These are phyloP conservation scores for Lathyrus sativus DNA, from an alignment of 306 rosid genomes.

Conservation along the genomic window DNA sequence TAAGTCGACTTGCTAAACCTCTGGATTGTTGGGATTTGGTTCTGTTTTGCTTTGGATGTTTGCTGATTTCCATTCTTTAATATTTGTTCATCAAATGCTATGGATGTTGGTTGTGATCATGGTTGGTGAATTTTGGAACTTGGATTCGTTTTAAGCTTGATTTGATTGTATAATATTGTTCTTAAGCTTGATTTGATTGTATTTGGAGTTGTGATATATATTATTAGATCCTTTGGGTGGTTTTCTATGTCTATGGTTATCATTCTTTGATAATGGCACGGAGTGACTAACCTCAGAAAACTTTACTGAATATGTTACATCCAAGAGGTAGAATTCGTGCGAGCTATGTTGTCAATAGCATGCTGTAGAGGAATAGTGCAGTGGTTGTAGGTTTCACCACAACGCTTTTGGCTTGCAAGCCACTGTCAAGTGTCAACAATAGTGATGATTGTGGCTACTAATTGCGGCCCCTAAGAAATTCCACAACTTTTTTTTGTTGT, in stretches of 20 bases:
- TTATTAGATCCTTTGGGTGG: background rate
- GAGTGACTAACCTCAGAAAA: background rate
- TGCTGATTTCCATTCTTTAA: background rate
- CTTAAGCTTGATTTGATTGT: slow-evolving; percentile 5
- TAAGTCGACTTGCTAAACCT: slow-evolving; percentile 43
- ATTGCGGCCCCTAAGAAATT: too few species aligned
- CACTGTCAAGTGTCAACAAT: too few species aligned
- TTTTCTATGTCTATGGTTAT: background rate
- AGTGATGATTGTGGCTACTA: too few species aligned
- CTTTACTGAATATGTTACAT: background rate
- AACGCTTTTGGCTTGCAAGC: too few species aligned
- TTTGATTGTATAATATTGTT: slow-evolving; percentile 30
- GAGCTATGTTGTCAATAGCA: too few species aligned
- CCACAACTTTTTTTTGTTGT: too few species aligned
- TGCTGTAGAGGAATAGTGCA: too few species aligned
- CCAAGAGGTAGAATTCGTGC: background rate
- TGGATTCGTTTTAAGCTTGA: slow-evolving; percentile 23
- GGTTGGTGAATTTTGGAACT: slow-evolving; percentile 10
- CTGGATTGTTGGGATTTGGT: background rate
- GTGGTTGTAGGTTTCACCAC: too few species aligned
- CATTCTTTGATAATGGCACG: background rate
- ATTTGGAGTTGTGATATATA: background rate
- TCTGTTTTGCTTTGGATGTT: background rate
- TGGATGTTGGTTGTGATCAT: background rate
- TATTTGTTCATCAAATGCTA: slow-evolving; percentile 2